These are phyloP conservation scores for Suhomyces chickasaworum DNA, from an alignment of 1,139 yeast species.

Conservation along the genomic window DNA sequence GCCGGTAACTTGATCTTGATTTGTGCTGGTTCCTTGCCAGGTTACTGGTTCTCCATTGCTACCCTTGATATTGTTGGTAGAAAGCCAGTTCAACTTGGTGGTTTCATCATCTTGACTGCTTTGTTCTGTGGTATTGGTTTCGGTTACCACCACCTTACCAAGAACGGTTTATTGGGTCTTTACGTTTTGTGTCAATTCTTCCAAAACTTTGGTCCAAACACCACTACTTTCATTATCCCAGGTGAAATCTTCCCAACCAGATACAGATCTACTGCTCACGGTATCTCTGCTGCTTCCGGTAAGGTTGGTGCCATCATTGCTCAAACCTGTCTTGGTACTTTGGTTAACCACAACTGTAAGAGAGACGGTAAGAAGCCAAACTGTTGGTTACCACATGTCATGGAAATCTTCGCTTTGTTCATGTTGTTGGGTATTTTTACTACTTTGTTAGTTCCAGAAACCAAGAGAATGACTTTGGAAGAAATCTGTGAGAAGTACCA, in stretches of 20 bases:
- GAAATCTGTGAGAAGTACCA: slow-evolving; percentile 76
- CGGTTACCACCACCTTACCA: slow-evolving; percentile 67
- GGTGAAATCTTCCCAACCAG: slow-evolving; percentile 98
- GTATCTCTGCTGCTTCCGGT: slow-evolving; percentile 95
- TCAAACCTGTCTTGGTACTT: slow-evolving; percentile 85
- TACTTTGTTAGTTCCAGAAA: slow-evolving; percentile 78
- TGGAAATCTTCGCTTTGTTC: slow-evolving; percentile 90
- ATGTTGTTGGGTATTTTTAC: slow-evolving; percentile 76
- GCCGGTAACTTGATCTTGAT: slow-evolving; percentile 87
- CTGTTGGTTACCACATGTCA: slow-evolving; percentile 87
- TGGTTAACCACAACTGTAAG: slow-evolving; percentile 75
- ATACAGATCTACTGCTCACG: slow-evolving; percentile 98
- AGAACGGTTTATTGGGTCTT: slow-evolving; percentile 68
- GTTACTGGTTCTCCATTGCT: slow-evolving; percentile 82
- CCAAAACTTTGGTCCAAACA: slow-evolving; percentile 93
- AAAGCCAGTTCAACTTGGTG: slow-evolving; percentile 74
- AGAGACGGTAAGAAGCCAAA: slow-evolving; percentile 43
- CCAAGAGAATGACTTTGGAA: slow-evolving; percentile 86
- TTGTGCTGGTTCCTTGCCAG: slow-evolving; percentile 92
- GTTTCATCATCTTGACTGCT: slow-evolving; percentile 68
- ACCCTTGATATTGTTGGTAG: slow-evolving; percentile 79
- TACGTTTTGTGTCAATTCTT: slow-evolving; percentile 80
- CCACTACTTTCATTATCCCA: slow-evolving; percentile 92
- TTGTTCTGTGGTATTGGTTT: slow-evolving; percentile 77
- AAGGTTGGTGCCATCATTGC: slow-evolving; percentile 97